Evolutionary conservation across 1,139 yeast species (phyloP).

Genomic region (Hemisphaericaspora lyxosophila): DNA sequence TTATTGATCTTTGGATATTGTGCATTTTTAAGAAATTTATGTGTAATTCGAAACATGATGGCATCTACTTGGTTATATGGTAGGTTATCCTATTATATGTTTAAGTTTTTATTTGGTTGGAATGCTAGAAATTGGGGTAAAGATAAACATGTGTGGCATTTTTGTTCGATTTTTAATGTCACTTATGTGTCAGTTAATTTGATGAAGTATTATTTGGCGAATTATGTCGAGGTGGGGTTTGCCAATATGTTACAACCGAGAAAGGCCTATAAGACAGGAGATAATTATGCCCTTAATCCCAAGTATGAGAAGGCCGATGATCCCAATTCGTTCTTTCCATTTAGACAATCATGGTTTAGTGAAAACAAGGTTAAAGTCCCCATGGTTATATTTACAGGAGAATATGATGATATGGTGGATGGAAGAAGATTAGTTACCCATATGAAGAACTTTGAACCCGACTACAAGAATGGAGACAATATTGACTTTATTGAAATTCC

Average conservation of each 20-base stretch:
- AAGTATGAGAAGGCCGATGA: slow-evolving; percentile 22
- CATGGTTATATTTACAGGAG: slow-evolving; percentile 61
- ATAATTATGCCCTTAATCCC: slow-evolving; percentile 21
- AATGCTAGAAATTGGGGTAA: slow-evolving; percentile 67
- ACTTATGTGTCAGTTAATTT: slow-evolving; percentile 74
- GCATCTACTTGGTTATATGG: slow-evolving; percentile 56
- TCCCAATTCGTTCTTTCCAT: slow-evolving; percentile 56
- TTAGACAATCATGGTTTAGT: slow-evolving; percentile 56
- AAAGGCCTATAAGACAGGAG: slow-evolving; percentile 31
- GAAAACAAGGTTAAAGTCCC: slow-evolving; percentile 42
- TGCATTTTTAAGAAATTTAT: slow-evolving; percentile 61
- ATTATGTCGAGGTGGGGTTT: slow-evolving; percentile 43
- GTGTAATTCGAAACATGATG: slow-evolving; percentile 45
- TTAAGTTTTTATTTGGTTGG: slow-evolving; percentile 86
- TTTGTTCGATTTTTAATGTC: slow-evolving; percentile 86
- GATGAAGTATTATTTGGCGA: slow-evolving; percentile 87
- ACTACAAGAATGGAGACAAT: slow-evolving; percentile 38
- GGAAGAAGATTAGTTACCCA: slow-evolving; percentile 56
- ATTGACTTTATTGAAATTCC: slow-evolving; percentile 40
- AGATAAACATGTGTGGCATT: slow-evolving; percentile 58
- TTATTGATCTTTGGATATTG: slow-evolving; percentile 58
- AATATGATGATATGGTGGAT: slow-evolving; percentile 64
- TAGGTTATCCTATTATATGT: slow-evolving; percentile 69
- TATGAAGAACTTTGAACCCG: slow-evolving; percentile 51
- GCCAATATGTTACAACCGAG: slow-evolving; percentile 38